phyloP scores from a whole-genome alignment of 306 rosid species.

The Vigna nakashimae region DNA sequence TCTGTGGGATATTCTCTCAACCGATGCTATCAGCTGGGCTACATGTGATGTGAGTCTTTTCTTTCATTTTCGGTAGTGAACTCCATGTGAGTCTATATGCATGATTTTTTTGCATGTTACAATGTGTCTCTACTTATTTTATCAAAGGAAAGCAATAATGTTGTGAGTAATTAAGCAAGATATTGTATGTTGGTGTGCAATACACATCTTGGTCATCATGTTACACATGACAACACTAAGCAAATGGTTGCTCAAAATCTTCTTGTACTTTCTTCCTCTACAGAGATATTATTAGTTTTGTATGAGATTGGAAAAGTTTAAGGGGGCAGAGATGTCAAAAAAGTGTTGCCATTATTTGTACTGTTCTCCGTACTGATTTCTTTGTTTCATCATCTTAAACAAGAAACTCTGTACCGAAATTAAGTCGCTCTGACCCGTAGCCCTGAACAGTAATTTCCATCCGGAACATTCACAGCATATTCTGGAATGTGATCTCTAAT shows the following conservation, averaged over 20 bases:
- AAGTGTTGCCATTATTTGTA: conserved; percentile 42
- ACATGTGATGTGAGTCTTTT: conserved; percentile 19
- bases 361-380: not conserved
- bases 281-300: not conserved
- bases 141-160: not conserved
- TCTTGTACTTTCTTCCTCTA: not conserved
- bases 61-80: not conserved
- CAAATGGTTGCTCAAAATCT: not conserved
- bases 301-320: not conserved
- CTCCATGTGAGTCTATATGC: conserved; percentile 25
- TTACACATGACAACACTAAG: not conserved
- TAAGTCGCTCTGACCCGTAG: not conserved
- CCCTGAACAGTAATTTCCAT: not conserved
- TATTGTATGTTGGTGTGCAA: not conserved
- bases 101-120: not conserved
- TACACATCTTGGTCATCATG: not conserved
- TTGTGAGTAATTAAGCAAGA: too few species aligned
- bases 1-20: conserved; percentile 47
- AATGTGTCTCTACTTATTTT: not conserved
- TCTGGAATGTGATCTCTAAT: not conserved
- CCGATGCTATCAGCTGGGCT: not conserved
- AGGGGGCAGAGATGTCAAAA: conserved; percentile 22
- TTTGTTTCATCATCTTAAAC: not conserved
- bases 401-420: not conserved
- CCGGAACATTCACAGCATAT: conserved; percentile 8